Evolutionary conservation across 2,329 filamentous ascomycete species (phyloP).

Genomic region (Cordyceps tenuipes): DNA sequence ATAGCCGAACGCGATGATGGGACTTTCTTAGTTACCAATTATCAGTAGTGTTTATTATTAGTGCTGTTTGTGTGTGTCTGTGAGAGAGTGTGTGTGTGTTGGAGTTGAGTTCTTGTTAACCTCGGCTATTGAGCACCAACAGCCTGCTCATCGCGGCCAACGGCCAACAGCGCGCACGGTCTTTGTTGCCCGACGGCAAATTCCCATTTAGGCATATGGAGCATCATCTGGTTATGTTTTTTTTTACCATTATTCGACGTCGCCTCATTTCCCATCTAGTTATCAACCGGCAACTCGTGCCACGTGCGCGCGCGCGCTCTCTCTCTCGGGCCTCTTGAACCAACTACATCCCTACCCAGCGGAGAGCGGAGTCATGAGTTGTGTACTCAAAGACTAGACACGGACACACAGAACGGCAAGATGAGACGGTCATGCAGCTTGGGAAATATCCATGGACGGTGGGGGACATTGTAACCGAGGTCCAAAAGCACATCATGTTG

Average conservation of each 20-base stretch:
- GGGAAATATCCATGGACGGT: no score
- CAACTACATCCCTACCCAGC: background rate
- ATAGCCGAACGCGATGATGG: slow-evolving; percentile 7
- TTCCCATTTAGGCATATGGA: background rate
- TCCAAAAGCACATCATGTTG: background rate
- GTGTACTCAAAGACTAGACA: background rate
- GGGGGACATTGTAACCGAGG: background rate
- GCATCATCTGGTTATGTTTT: background rate
- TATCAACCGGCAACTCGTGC: no score
- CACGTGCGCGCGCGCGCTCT: background rate
- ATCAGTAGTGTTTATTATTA: no score
- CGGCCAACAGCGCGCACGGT: background rate
- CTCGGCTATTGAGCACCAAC: background rate
- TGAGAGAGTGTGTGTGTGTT: background rate
- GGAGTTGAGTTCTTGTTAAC: background rate
- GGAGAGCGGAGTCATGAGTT: background rate
- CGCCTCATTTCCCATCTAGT: no score
- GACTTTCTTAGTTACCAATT: background rate
- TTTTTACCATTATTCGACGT: no score
- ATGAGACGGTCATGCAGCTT: background rate
- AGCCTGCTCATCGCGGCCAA: background rate
- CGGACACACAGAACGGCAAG: background rate
- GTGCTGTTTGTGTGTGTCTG: no score
- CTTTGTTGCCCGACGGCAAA: background rate
- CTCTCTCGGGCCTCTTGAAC: background rate